Evolutionary conservation across 371 early-diverging fungal genomes (phyloP), one percentile per base, ranked within the genome.

Genomic region (Chytridium lagenaria): DNA sequence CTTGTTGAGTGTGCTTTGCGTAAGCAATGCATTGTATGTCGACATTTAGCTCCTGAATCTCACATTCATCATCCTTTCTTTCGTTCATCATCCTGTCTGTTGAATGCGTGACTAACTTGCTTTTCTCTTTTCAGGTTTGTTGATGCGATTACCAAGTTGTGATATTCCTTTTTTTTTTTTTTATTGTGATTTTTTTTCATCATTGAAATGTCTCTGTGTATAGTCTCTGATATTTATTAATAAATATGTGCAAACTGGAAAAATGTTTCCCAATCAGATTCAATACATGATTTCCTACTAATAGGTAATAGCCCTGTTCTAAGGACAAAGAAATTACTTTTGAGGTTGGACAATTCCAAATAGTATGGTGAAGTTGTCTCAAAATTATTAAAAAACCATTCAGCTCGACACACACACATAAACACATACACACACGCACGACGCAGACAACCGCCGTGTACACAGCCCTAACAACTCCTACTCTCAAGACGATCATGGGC

Each of bases 401-500:
- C n/a, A n/a, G n/a, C n/a, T n/a, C 19, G 44, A 44, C 44, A 44
- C 19, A 12, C 44, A 44, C 19, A 44, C 7, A 44, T 44, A 7
- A 44, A 44, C 19, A 7, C 44, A 44, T 44, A 44, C 19, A 44
- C 44, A 44, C 12, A 44, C 44, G 12, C 7, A 44, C 44, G 7
- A 7, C 12, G 19, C 44, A 44, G 44, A 7, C 44, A 7, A 12
- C 12, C 12, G 7, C 55, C 7, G 5, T 5, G n/a, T 52, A 7
- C 7, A 10, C 55, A 22, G 5, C 7, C 26, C 55, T 52, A 10
- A 26, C 55, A 10, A 15, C 55, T 15, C 55, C n/a, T 52, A 5
- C 19, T 52, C n/a, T 23, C n/a, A n/a, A n/a, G n/a, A n/a, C n/a
- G 26, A 52, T 23, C 55, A 97, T 97, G 97, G 98, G 98, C 66